Evolutionary conservation across 495 filamentous ascomycete genomes (phyloP).

Genomic region (Oidiodendron maius): DNA sequence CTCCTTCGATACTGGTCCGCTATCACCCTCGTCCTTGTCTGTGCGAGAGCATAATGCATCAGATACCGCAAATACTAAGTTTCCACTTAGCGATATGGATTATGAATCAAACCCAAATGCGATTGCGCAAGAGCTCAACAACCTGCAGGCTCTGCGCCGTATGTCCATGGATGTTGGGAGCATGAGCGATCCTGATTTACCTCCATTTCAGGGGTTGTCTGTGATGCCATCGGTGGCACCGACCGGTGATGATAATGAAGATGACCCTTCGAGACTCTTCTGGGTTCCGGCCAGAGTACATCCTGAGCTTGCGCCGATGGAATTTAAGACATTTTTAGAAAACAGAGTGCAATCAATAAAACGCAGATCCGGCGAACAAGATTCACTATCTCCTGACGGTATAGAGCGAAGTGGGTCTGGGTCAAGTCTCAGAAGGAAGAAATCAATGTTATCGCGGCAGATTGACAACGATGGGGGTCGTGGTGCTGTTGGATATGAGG

Average conservation of each 20-base stretch:
- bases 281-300: constrained; percentile 96
- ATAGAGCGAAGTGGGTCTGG: constrained; percentile 52
- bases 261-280: constrained; percentile 81
- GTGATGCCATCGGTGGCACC: constrained; percentile 66
- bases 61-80: constrained; percentile 20
- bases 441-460: constrained; percentile 92
- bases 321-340: constrained; percentile 95
- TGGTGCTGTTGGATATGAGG: constrained; percentile 61
- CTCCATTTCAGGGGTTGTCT: constrained; percentile 63
- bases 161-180: constrained; percentile 98
- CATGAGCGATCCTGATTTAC: constrained; percentile 86
- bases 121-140: constrained; percentile 91
- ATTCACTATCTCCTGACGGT: constrained; percentile 59
- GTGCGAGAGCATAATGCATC: constrained; percentile 30
- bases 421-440: constrained; percentile 70
- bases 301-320: constrained; percentile 89
- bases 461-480: constrained; percentile 66
- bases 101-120: constrained; percentile 85
- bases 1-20: constrained; percentile 27
- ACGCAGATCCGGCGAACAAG: constrained; percentile 66
- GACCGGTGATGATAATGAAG: constrained; percentile 70
- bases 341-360: constrained; percentile 86
- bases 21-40: constrained; percentile 51
- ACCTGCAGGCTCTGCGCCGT: constrained; percentile 86
- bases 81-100: constrained; percentile 83